Evolutionary conservation across 2,329 filamentous ascomycete genomes (phyloP).

Genomic region (Hypoxylon sp.): DNA sequence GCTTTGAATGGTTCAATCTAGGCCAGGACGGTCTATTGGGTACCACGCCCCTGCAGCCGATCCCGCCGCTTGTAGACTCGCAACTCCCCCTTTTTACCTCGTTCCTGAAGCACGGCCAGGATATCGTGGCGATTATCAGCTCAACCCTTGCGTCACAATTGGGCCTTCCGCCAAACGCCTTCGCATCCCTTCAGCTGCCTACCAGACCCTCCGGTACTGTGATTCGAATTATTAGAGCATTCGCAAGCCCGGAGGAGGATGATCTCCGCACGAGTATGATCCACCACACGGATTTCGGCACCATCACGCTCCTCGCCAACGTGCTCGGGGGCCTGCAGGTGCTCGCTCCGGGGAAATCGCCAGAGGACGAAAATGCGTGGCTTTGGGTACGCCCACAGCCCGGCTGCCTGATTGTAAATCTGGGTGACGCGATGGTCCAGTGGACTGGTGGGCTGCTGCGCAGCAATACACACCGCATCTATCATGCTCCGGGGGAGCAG

Average conservation of each 20-base stretch:
- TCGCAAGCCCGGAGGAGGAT: constrained; percentile 36
- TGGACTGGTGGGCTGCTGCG: constrained; percentile 48
- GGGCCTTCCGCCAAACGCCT: constrained; percentile 46
- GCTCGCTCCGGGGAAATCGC: constrained; percentile 45
- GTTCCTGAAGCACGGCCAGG: constrained; percentile 30
- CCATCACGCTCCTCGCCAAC: constrained; percentile 57
- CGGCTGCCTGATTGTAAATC: constrained; percentile 49
- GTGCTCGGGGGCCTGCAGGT: constrained; percentile 57
- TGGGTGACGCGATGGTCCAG: constrained; percentile 47
- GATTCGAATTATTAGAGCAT: constrained; percentile 42
- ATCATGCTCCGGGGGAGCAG: constrained; percentile 39
- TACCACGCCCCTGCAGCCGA: constrained; percentile 33
- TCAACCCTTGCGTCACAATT: constrained; percentile 48
- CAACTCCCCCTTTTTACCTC: constrained; percentile 29
- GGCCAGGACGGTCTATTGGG: constrained; percentile 53
- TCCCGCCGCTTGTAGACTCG: constrained; percentile 24
- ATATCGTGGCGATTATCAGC: constrained; percentile 44
- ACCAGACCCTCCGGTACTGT: constrained; percentile 51
- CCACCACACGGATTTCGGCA: constrained; percentile 57
- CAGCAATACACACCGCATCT: constrained; percentile 50
- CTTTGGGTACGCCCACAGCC: constrained; percentile 47
- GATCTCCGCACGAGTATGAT: constrained; percentile 50
- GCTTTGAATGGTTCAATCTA: constrained; percentile 53
- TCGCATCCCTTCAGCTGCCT: constrained; percentile 49
- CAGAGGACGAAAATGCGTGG: constrained; percentile 41